Base-by-base conservation (phyloP, 2,329 filamentous ascomycete genomes). In the Aspergillus neoniger region DNA sequence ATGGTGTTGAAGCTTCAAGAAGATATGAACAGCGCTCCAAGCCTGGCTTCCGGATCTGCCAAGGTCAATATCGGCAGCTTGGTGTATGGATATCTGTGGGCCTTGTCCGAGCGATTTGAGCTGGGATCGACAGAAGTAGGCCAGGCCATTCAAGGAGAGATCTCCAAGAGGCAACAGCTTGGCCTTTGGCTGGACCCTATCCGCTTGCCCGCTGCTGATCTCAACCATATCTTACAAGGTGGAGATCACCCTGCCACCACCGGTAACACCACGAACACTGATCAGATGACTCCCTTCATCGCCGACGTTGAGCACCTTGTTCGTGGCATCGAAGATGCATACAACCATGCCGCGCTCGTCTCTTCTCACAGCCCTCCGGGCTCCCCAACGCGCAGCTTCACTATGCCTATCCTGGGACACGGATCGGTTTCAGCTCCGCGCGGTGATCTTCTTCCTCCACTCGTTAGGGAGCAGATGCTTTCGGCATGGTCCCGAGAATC, bases 1-100 rank as follows among this genome's bases (percentile, higher is more conserved):
- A 96, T 97, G 92, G 84, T 96, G 10, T 87, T 96, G 74, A 86
- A 90, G 49, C 83, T 98, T 1, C 93, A 97, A 74, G 91, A 96
- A 69, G 91, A 95, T 64, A 90, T 95, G 52, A 65, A 72, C 5
- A 75, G 71, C 9, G 68, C 65, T 17, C 65, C 71, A 7, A 63
- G 65, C 15, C 49, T 74, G 28, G 64, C 64, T 30, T 70, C 72
- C 1, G 86, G 89, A 0, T 75, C 86, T 44, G 85, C 88, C 30
- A 95, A 94, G 72, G 85, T 96, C 41, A 89, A 91, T 47, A 81
- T 96, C 47, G 92, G 91, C 30, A 92, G 90, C 71, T 80, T 98
- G 59, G 91, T 94, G 54, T 91, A 96, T 70, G 93, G 92, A 8
- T 97, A 97, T 75, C 87, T 97, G 60, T 94, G 91, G 89, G 85